Base-by-base conservation (phyloP, 768 basidiomycete genomes). In the Leucogyrophana mollusca region DNA sequence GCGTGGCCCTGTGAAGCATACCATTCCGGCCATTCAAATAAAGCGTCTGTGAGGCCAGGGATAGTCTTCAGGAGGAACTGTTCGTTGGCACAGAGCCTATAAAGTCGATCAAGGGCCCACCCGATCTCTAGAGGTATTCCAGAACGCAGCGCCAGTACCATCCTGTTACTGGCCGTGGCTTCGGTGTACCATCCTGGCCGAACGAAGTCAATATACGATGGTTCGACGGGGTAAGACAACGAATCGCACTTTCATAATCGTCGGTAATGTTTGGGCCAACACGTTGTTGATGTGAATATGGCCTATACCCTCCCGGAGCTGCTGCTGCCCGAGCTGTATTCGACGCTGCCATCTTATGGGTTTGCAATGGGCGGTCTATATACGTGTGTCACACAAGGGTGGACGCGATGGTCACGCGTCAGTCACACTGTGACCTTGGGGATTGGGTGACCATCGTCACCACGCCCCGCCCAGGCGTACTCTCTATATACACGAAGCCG, bases 21-120 rank as follows among this genome's bases (percentile, higher is more conserved):
- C 84, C 83, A 87, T 59, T 89, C 83, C 3, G 94, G 92, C 87
- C 87, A 92, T 59, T 87, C 87, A 50, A 92, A 87, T 17, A 97
- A 72, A 4, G 85, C 86, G 55, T 92, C 87, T 20, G 89, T 80
- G 34, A 94, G 72, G 8, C 91, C 91, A 0, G 90, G 86, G 41
- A 90, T 82, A 25, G 73, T 71, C 32, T 73, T 75, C 47, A 97
- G 75, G 46, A 79, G 61, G 65, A 95, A 90, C 42, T 82, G 72
- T 41, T 94, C 91, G 55, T 89, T 87, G 54, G 78, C 77, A 55
- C 83, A 85, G n/a, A 90, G 73, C 16, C 89, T 80, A 51, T 87
- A 83, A 9, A 98, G 77, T 39, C 89, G 83, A 55, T 92, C 87
- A 32, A 99, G 78, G 16, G 94, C 90, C 89, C 92, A 97, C 46